Conservation (phyloP, 2,329 filamentous ascomycete genomes). For the Alternaria hordeiaustralica region DNA sequence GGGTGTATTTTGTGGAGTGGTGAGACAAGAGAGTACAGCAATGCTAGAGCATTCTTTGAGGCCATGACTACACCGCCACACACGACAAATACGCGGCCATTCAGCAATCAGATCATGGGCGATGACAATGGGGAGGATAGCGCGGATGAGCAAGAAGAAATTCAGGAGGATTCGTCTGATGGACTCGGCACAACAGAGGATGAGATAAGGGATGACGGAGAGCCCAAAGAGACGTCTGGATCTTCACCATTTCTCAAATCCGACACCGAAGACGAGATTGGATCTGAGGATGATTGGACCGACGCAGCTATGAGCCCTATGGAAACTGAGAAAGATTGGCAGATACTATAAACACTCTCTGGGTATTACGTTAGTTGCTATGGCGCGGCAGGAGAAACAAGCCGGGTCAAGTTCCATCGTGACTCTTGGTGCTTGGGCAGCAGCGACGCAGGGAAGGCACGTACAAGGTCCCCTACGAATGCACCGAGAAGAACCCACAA, state of each 20-base stretch:
- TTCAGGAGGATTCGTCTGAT: neutral
- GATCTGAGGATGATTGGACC: conserved; percentile 12
- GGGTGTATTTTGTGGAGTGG: conserved; percentile 6
- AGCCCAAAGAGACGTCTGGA: neutral
- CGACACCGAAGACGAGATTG: neutral
- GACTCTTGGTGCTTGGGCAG: neutral
- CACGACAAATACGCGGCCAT: neutral
- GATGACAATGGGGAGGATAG: neutral
- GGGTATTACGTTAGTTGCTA: too few relatives aligned
- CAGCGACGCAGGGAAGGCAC: neutral
- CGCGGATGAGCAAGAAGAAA: neutral
- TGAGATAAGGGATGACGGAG: neutral
- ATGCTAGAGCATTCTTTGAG: conserved; percentile 9
- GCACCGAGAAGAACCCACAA: neutral
- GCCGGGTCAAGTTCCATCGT: too few relatives aligned
- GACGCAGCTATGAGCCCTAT: conserved; percentile 13
- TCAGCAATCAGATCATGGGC: neutral
- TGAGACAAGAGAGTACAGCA: conserved; percentile 4
- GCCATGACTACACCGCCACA: neutral
- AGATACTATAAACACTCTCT: conserved; percentile 6
- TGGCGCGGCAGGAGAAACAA: too few relatives aligned
- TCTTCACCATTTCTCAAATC: neutral
- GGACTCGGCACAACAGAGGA: neutral
- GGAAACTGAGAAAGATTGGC: conserved; percentile 11
- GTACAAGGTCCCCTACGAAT: neutral